These are phyloP conservation scores for Apostasia ramifera DNA, from an alignment of 106 monocot species.

Conservation along the genomic window DNA sequence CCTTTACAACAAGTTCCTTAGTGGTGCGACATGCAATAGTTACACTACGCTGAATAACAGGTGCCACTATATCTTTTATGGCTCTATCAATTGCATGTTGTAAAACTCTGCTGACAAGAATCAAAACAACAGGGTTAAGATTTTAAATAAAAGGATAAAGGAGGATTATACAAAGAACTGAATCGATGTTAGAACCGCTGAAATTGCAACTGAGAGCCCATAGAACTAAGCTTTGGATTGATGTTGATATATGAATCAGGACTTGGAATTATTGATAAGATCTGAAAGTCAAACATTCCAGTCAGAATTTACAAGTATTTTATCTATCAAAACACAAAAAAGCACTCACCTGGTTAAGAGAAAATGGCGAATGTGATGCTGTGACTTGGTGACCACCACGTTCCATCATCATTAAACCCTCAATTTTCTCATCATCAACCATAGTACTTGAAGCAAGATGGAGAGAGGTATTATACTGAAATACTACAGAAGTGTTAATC, in stretches of 20 bases:
- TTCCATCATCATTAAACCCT: constrained; percentile 57
- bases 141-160: background rate
- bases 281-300: constrained; percentile 29
- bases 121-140: constrained; percentile 1
- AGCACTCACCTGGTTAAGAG: constrained; percentile 62
- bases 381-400: constrained; percentile 66
- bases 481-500: background rate
- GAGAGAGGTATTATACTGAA: constrained; percentile 57
- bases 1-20: constrained; percentile 93
- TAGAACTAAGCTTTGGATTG: constrained; percentile 66
- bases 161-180: background rate
- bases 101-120: constrained; percentile 43
- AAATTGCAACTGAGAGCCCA: constrained; percentile 73
- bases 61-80: constrained; percentile 66
- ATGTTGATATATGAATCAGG: constrained; percentile 67
- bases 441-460: constrained; percentile 50
- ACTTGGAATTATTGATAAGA: constrained; percentile 44
- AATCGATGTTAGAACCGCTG: constrained; percentile 40
- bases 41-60: constrained; percentile 97
- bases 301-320: background rate
- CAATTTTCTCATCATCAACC: constrained; percentile 75
- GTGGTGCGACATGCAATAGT: constrained; percentile 91
- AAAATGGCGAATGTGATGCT: constrained; percentile 62
- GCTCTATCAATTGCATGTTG: constrained; percentile 80
- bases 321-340: constrained; percentile 1